A percentile compares a stretch with the other conserved stretches of the same genome.
Evolutionary conservation across 2,329 filamentous ascomycete species (phyloP).

Genomic region (Aspergillus quadrilineatus): DNA sequence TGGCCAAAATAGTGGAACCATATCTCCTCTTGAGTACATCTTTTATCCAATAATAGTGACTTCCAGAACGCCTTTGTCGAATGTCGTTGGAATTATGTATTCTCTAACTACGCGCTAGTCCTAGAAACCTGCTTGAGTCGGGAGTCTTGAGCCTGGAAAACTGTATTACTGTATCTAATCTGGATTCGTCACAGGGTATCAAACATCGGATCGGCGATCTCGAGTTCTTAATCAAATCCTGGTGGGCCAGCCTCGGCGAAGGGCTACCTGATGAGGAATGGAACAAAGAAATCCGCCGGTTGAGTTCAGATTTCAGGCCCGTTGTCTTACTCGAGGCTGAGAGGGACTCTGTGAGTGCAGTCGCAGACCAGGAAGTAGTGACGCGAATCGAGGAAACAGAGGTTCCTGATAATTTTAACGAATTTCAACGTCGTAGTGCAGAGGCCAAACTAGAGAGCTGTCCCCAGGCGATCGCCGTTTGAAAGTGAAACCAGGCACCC

Average conservation of each 20-base stretch:
- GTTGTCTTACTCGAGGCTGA: not conserved
- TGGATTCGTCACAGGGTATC: not conserved
- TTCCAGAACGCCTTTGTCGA: constrained; percentile 1
- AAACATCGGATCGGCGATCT: not conserved
- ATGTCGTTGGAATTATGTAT: not conserved
- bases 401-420: not conserved
- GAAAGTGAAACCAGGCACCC: constrained; percentile 6
- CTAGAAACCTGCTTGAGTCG: not conserved
- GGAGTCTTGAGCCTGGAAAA: not conserved
- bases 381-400: not conserved
- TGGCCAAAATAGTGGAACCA: constrained; percentile 4
- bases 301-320: not conserved
- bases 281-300: constrained; percentile 3
- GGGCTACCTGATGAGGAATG: not conserved
- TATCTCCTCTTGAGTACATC: not conserved
- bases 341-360: not conserved
- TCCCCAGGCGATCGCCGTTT: constrained; percentile 1
- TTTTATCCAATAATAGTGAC: not conserved
- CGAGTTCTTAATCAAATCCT: not conserved
- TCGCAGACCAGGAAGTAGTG: too few relatives aligned
- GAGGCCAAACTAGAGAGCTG: not conserved
- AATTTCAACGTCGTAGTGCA: not conserved
- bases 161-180: too few relatives aligned
- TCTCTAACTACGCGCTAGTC: not conserved
- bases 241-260: not conserved